Conservation (phyloP, 805 yeast genomes). For the Metschnikowia peoriensis region DNA sequence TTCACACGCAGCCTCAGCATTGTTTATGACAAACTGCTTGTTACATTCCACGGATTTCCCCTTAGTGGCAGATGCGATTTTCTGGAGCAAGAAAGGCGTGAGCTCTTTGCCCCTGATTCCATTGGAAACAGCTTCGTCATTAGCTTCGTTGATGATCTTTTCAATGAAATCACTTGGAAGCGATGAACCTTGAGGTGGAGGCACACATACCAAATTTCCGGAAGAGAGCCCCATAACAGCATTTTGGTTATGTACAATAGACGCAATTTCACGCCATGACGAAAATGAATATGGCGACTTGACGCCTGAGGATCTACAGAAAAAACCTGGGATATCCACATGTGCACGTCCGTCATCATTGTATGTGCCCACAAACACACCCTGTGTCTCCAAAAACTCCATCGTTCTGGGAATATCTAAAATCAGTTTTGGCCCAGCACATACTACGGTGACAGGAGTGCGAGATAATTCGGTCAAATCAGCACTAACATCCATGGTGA, state of each 20-base stretch:
- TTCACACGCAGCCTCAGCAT: conserved; percentile 64
- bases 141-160: conserved; percentile 57
- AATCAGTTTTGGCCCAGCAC: conserved; percentile 88
- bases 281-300: conserved; percentile 63
- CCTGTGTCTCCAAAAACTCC: conserved; percentile 88
- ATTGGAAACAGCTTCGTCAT: conserved; percentile 47
- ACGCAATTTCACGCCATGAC: conserved; percentile 59
- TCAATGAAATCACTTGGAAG: conserved; percentile 52
- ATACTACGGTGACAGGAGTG: conserved; percentile 86
- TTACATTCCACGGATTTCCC: conserved; percentile 73
- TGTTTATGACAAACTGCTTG: conserved; percentile 71
- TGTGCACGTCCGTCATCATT: conserved; percentile 47
- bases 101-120: conserved; percentile 69
- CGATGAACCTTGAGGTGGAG: conserved; percentile 69
- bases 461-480: conserved; percentile 81
- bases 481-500: conserved; percentile 79
- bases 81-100: conserved; percentile 73
- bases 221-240: conserved; percentile 49
- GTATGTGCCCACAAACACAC: conserved; percentile 76
- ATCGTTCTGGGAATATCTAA: conserved; percentile 76
- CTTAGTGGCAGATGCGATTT: conserved; percentile 63
- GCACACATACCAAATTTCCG: conserved; percentile 80
- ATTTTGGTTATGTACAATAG: conserved; percentile 47
- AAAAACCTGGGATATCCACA: conserved; percentile 73
- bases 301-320: conserved; percentile 72